Base-by-base conservation (phyloP, 805 yeast genomes). In the Lipomyces chichibuensis region DNA sequence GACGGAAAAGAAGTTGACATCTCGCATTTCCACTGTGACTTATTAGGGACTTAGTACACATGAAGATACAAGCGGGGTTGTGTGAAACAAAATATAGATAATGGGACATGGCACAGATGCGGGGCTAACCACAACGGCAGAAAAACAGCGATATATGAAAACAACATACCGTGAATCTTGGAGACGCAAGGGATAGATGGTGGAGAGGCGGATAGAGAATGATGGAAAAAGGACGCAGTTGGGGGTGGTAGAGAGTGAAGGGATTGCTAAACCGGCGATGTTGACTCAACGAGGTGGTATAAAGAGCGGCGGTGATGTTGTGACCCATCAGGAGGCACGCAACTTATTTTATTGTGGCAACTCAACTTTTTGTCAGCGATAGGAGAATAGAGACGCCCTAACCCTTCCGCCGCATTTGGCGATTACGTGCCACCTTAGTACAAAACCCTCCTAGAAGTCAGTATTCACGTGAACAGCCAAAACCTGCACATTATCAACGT, bases 1-100 rank as follows among this genome's bases (percentile, higher is more conserved):
- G 60, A 92, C 85, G 27, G 93, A 88, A 75, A 89, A 87, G 80
- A 89, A 90, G 79, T 92, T 92, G 49, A 97, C 87, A 74, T 92
- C 97, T 78, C 98, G 87, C 99, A 92, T 93, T 57, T 62, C 70
- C 63, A 58, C 69, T 65, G 53, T 2, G 32, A 52, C 49, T 6
- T n/a, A 43, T 43, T n/a, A n/a, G n/a, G n/a, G n/a, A n/a, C n/a
- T n/a, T n/a, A 43, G 49, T n/a, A 43, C 49, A 43, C 20, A n/a
- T 17, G 9, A 17, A 43, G 20, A 17, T 17, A 43, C 49, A 6
- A 43, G 23, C 8, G 49, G 49, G 49, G 14, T 7, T 43, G n/a
- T n/a, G 49, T 17, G 23, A 43, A 17, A 43, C 23, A 17, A 43
- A 17, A 43, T 17, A n/a, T 43, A 43, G 11, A 0, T 37, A n/a